phyloP scores from a whole-genome alignment of 2,329 filamentous ascomycete genomes.

The Bipolaris victoriae region DNA sequence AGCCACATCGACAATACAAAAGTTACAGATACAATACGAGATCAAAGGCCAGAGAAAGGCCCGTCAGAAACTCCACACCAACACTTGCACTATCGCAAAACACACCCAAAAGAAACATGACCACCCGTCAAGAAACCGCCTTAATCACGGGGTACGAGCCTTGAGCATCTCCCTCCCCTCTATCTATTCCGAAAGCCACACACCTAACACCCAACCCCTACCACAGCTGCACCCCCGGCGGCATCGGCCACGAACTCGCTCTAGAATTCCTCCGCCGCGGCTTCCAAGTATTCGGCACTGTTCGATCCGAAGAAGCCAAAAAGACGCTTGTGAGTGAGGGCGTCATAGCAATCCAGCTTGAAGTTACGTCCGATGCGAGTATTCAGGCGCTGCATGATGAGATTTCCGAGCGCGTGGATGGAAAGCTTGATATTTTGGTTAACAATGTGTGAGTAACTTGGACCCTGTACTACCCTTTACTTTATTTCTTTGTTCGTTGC shows the following conservation, averaged over 20 bases:
- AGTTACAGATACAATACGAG: background rate
- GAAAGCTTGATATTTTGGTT: background rate
- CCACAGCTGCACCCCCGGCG: background rate
- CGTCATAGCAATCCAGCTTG: background rate
- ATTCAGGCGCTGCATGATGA: background rate
- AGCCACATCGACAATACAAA: background rate
- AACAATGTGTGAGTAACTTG: background rate
- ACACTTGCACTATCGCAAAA: background rate
- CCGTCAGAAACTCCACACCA: background rate
- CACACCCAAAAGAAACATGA: background rate
- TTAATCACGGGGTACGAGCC: background rate
- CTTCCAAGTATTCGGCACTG: background rate
- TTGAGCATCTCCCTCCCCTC: background rate
- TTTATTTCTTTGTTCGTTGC: background rate
- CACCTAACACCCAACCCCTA: background rate
- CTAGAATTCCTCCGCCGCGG: background rate
- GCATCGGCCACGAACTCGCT: conserved; percentile 1
- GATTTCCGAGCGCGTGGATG: background rate
- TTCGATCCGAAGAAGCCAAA: background rate
- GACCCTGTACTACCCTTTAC: background rate
- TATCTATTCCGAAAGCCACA: background rate
- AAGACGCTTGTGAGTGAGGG: background rate
- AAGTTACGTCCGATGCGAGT: background rate
- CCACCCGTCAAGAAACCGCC: background rate
- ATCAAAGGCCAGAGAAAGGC: background rate